Evolutionary conservation across 208 protist species (phyloP).

Genomic region (Crithidia fasciculata): DNA sequence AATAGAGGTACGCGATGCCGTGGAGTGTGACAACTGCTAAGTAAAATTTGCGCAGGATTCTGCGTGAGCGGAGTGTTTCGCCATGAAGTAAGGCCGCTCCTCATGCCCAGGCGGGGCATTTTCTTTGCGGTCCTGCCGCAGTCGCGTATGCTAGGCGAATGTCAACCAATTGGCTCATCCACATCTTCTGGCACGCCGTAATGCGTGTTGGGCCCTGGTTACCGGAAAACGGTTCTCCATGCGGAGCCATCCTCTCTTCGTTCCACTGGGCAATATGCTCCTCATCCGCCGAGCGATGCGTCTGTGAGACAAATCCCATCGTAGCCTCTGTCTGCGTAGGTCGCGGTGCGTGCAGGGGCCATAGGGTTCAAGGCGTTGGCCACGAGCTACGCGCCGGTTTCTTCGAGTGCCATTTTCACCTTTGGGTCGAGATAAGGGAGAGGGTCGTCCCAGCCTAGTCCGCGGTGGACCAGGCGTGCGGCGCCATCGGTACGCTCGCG

Average conservation of each 20-base stretch:
- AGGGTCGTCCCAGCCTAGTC: neutral
- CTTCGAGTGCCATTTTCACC: neutral
- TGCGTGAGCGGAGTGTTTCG: neutral
- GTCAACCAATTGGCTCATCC: neutral
- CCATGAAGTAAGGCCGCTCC: neutral
- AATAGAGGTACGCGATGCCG: too few relatives aligned
- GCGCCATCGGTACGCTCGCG: neutral
- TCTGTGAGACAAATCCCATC: neutral
- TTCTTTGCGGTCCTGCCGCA: neutral
- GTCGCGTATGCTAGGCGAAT: neutral
- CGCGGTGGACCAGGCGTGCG: neutral
- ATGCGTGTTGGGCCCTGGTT: neutral
- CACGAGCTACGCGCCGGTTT: neutral
- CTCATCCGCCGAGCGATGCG: neutral
- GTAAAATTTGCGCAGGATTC: neutral
- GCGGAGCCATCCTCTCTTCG: too few relatives aligned
- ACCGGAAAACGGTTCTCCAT: too few relatives aligned
- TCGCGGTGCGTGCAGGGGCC: neutral
- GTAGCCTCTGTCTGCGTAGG: neutral
- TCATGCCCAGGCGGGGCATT: neutral
- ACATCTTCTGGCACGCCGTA: neutral
- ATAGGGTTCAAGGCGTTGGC: neutral
- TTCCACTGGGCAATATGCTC: neutral
- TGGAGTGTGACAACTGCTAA: too few relatives aligned
- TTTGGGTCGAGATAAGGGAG: neutral